phyloP scores from a whole-genome alignment of 1,139 yeast genomes.

The Suhomyces anneliseae region DNA sequence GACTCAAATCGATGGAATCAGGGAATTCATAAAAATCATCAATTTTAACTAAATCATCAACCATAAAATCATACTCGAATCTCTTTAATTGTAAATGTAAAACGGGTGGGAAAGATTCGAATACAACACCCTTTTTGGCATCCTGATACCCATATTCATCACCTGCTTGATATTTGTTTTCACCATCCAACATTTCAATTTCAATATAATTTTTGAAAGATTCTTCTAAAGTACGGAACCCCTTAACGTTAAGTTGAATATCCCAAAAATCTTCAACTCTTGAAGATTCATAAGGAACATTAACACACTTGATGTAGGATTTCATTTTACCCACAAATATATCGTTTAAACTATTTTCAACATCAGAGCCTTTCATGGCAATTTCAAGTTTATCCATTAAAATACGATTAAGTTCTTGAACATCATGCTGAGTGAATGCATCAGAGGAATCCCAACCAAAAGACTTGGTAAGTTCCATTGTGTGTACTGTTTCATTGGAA shows the following conservation, averaged over 20 bases:
- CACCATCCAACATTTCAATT: slow-evolving; percentile 88
- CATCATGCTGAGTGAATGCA: slow-evolving; percentile 97
- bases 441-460: slow-evolving; percentile 98
- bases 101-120: slow-evolving; percentile 88
- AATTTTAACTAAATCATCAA: slow-evolving; percentile 85
- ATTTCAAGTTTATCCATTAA: slow-evolving; percentile 92
- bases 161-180: slow-evolving; percentile 92
- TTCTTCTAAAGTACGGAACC: slow-evolving; percentile 66
- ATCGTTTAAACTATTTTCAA: slow-evolving; percentile 76
- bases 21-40: slow-evolving; percentile 94
- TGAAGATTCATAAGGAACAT: slow-evolving; percentile 94
- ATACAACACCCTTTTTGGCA: slow-evolving; percentile 95
- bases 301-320: slow-evolving; percentile 86
- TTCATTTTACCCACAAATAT: slow-evolving; percentile 97
- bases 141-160: slow-evolving; percentile 86
- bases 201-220: slow-evolving; percentile 87
- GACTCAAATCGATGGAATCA: slow-evolving; percentile 73
- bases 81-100: slow-evolving; percentile 89
- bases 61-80: slow-evolving; percentile 90
- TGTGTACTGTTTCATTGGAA: slow-evolving; percentile 75
- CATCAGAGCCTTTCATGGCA: slow-evolving; percentile 86
- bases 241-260: slow-evolving; percentile 90
- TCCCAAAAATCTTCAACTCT: slow-evolving; percentile 97
- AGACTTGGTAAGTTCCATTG: slow-evolving; percentile 81
- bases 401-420: slow-evolving; percentile 92